These are phyloP conservation scores for Flaveria bidentis DNA, from an alignment of 129 eudicot species.

Conservation along the genomic window DNA sequence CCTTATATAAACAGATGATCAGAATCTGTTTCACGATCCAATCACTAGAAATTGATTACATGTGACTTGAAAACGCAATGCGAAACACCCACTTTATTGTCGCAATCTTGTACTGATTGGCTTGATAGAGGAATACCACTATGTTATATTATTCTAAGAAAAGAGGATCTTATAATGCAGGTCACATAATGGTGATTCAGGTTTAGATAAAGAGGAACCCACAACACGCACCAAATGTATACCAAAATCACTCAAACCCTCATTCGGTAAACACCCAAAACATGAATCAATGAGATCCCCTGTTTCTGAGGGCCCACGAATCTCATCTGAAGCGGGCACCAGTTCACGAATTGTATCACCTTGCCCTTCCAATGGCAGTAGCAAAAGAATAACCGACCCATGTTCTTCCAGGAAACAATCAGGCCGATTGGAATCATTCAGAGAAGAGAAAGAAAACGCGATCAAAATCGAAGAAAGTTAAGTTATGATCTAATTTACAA, in stretches of 20 bases:
- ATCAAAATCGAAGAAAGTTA: constrained; percentile 94
- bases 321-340: constrained; percentile 58
- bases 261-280: constrained; percentile 64
- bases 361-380: constrained; percentile 59
- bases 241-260: constrained; percentile 64
- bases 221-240: constrained; percentile 67
- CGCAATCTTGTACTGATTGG: constrained; percentile 2
- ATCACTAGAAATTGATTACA: constrained; percentile 6
- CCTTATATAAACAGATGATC: neutral
- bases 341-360: constrained; percentile 62
- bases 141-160: constrained; percentile 18
- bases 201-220: constrained; percentile 49
- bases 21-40: neutral
- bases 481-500: constrained; percentile 38
- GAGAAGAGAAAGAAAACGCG: constrained; percentile 60
- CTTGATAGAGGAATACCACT: constrained; percentile 2
- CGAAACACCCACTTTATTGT: neutral
- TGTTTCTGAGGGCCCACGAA: constrained; percentile 66
- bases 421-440: constrained; percentile 45
- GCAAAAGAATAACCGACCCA: constrained; percentile 69
- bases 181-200: constrained; percentile 46
- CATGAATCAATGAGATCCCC: constrained; percentile 83
- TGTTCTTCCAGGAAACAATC: constrained; percentile 48
- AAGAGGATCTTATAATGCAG: constrained; percentile 44
- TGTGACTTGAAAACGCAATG: neutral